Percentiles rank a stretch among this genome's conserved stretches.
These are phyloP conservation scores for Fusarium newnesense DNA, from an alignment of 2,329 filamentous ascomycete genomes.

Conservation along the genomic window DNA sequence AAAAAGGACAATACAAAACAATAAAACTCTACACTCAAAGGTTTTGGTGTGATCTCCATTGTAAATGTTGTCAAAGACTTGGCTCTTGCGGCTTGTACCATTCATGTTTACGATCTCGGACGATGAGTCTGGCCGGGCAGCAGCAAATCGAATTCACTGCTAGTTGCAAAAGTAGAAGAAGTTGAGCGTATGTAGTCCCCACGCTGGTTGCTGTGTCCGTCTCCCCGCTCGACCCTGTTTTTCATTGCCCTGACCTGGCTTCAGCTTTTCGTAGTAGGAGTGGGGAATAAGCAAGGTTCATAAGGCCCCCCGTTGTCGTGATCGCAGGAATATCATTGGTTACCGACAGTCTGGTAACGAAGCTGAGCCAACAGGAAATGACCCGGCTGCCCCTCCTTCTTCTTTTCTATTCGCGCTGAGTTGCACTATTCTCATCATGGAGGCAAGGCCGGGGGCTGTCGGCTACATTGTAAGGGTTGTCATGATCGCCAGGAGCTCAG, in stretches of 20 bases:
- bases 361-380: slow-evolving; percentile 37
- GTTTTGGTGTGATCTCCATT: background rate
- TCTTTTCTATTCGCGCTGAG: background rate
- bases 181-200: background rate
- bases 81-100: background rate
- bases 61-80: background rate
- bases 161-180: background rate
- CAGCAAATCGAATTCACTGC: background rate
- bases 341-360: slow-evolving; percentile 28
- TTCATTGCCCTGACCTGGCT: background rate
- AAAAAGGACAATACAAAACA: slow-evolving; percentile 16
- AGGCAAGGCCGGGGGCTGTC: background rate
- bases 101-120: background rate
- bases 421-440: slow-evolving; percentile 10
- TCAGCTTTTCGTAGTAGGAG: slow-evolving; percentile 5
- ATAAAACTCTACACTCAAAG: slow-evolving; percentile 11
- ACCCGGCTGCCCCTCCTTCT: slow-evolving; percentile 3
- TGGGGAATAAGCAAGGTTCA: slow-evolving; percentile 15
- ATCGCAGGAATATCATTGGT: slow-evolving; percentile 11
- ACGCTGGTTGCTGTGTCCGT: background rate
- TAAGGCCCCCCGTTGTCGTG: slow-evolving; percentile 12
- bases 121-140: background rate
- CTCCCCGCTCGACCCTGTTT: background rate
- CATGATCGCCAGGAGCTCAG: slow-evolving; percentile 15
- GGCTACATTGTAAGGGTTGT: background rate